Conservation (phyloP, 495 filamentous ascomycete genomes). For the Xylaria intraflava region DNA sequence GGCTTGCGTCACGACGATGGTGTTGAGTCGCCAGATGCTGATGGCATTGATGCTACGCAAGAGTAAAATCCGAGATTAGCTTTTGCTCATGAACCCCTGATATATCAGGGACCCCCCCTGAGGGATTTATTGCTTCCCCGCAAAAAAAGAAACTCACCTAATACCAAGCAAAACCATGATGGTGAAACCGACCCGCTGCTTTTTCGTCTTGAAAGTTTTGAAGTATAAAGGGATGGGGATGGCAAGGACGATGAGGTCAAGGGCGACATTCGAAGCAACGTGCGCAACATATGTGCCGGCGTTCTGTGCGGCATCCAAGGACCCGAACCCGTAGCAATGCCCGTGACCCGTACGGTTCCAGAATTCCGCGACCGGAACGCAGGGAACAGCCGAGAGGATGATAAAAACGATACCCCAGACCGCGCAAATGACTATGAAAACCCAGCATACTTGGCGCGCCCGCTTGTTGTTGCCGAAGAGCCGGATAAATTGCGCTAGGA, state of each 20-base stretch:
- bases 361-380: conserved; percentile 24
- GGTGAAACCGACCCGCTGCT: conserved; percentile 23
- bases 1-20: conserved; percentile 22
- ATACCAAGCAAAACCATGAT: conserved; percentile 21
- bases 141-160: conserved; percentile 8
- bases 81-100: too few species aligned
- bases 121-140: background rate
- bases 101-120: too few species aligned
- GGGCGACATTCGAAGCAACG: conserved; percentile 18
- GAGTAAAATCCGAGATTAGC: background rate
- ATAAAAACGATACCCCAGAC: conserved; percentile 24
- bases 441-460: conserved; percentile 17
- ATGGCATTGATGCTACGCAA: conserved; percentile 18
- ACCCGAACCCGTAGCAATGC: conserved; percentile 28
- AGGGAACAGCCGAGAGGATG: conserved; percentile 23
- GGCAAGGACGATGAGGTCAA: conserved; percentile 24
- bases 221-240: conserved; percentile 26
- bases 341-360: conserved; percentile 17
- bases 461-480: conserved; percentile 16
- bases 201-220: conserved; percentile 14
- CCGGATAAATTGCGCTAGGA: conserved; percentile 25
- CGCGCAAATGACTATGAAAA: conserved; percentile 15
- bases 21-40: conserved; percentile 21
- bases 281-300: conserved; percentile 22
- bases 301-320: conserved; percentile 12